phyloP scores from a whole-genome alignment of 805 yeast species.

The Yamadazyma takamatsuzukensis region DNA sequence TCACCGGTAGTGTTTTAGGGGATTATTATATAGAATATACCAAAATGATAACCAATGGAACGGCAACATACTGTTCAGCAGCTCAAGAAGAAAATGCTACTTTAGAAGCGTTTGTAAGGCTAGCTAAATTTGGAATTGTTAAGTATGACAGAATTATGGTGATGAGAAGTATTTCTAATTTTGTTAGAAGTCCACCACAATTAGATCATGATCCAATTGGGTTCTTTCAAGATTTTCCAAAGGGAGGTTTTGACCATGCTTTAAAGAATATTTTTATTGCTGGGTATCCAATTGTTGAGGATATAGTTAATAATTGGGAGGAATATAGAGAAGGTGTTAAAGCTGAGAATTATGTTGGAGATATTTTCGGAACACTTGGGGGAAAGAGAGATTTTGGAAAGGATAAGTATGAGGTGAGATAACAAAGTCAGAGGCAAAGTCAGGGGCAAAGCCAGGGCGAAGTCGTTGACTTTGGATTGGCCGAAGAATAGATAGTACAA shows the following conservation, averaged over 20 bases:
- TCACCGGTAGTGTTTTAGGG: slow-evolving; percentile 50
- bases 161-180: slow-evolving; percentile 61
- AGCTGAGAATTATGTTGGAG: slow-evolving; percentile 59
- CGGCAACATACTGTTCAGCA: slow-evolving; percentile 56
- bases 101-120: slow-evolving; percentile 55
- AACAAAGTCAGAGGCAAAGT: too few relatives aligned
- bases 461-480: too few relatives aligned
- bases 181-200: slow-evolving; percentile 49
- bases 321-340: slow-evolving; percentile 24
- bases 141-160: slow-evolving; percentile 56
- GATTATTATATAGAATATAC: slow-evolving; percentile 50
- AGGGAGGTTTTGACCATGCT: slow-evolving; percentile 51
- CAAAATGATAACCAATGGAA: slow-evolving; percentile 50
- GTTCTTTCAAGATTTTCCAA: slow-evolving; percentile 46
- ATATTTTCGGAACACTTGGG: slow-evolving; percentile 53
- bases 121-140: slow-evolving; percentile 50
- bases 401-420: slow-evolving; percentile 10
- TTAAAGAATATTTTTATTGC: slow-evolving; percentile 50
- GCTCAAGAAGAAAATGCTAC: slow-evolving; percentile 70
- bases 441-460: too few relatives aligned
- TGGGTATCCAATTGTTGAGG: slow-evolving; percentile 52
- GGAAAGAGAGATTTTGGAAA: slow-evolving; percentile 40
- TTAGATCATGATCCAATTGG: slow-evolving; percentile 36
- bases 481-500: too few relatives aligned
- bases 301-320: slow-evolving; percentile 49